These are phyloP conservation scores for Tricholoma saponaceum DNA, from an alignment of 768 basidiomycete genomes.

Conservation along the genomic window DNA sequence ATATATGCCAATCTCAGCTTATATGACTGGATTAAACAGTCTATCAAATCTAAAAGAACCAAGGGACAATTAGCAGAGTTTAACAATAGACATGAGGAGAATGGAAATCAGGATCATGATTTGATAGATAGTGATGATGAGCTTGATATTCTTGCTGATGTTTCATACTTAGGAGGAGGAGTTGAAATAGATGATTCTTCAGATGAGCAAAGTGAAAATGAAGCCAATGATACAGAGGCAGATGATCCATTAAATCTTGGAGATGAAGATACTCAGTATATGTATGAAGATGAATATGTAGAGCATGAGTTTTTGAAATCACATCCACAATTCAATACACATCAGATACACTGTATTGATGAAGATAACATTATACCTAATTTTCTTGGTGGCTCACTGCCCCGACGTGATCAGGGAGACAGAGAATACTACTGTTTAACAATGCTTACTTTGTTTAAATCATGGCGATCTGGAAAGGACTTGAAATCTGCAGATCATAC, in stretches of 20 bases:
- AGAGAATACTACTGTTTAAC: slow-evolving; percentile 25
- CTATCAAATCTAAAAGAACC: neutral
- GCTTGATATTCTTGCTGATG: neutral
- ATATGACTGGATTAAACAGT: slow-evolving; percentile 24
- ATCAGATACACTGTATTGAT: neutral
- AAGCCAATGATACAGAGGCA: neutral
- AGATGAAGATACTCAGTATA: neutral
- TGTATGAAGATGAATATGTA: neutral
- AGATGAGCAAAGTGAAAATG: neutral
- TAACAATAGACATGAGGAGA: neutral
- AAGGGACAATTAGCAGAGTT: neutral
- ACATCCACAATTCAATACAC: neutral
- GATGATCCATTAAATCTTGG: neutral
- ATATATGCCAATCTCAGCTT: slow-evolving; percentile 13
- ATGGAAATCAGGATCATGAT: neutral
- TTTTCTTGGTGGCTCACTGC: slow-evolving; percentile 26
- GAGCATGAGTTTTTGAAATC: neutral
- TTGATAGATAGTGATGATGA: neutral
- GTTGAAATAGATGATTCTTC: neutral
- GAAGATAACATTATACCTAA: slow-evolving; percentile 16
- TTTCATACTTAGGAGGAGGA: neutral
- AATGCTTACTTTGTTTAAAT: too few relatives aligned
- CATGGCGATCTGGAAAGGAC: slow-evolving; percentile 24
- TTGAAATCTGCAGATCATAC: slow-evolving; percentile 12
- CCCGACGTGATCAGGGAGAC: slow-evolving; percentile 26